Conservation (phyloP, 345 rosid species). For the Linum usitatissimum region DNA sequence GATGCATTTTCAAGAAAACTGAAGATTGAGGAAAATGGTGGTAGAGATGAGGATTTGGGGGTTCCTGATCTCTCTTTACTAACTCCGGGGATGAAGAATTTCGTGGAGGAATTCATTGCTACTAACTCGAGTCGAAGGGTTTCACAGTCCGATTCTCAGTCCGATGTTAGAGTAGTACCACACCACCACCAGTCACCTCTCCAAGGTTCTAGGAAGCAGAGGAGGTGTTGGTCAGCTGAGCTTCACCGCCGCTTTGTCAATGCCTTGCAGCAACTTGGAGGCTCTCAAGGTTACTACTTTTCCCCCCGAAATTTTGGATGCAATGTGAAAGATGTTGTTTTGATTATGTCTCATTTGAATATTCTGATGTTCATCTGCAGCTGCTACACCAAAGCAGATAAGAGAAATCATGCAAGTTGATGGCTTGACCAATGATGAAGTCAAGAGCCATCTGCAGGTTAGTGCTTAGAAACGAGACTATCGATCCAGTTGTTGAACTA, state of each 20-base stretch:
- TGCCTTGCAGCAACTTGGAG: slow-evolving; percentile 87
- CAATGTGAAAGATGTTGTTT: background rate
- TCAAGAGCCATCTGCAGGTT: slow-evolving; percentile 96
- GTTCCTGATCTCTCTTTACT: slow-evolving; percentile 40
- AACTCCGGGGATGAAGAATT: slow-evolving; percentile 39
- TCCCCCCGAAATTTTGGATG: background rate
- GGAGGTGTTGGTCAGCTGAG: slow-evolving; percentile 96
- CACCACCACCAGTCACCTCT: slow-evolving; percentile 19
- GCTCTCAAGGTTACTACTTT: slow-evolving; percentile 54
- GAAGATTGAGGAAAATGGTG: slow-evolving; percentile 10
- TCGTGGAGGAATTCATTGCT: slow-evolving; percentile 37
- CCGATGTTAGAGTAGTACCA: slow-evolving; percentile 26
- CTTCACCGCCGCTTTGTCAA: slow-evolving; percentile 70
- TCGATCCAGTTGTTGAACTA: background rate
- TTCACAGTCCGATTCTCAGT: slow-evolving; percentile 23
- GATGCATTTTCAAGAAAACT: slow-evolving; percentile 14
- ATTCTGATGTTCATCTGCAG: slow-evolving; percentile 29
- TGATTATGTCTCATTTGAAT: slow-evolving; percentile 4
- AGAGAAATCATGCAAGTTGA: slow-evolving; percentile 91
- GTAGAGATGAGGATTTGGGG: slow-evolving; percentile 13
- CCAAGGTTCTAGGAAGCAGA: slow-evolving; percentile 63
- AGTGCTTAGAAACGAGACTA: slow-evolving; percentile 6
- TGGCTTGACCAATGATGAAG: slow-evolving; percentile 95
- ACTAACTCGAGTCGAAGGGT: slow-evolving; percentile 32
- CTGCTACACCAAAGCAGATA: slow-evolving; percentile 94